Evolutionary conservation across 2,329 filamentous ascomycete species (phyloP), one percentile per base, ranked within the genome.

Genomic region (Pestalotiopsis fici): DNA sequence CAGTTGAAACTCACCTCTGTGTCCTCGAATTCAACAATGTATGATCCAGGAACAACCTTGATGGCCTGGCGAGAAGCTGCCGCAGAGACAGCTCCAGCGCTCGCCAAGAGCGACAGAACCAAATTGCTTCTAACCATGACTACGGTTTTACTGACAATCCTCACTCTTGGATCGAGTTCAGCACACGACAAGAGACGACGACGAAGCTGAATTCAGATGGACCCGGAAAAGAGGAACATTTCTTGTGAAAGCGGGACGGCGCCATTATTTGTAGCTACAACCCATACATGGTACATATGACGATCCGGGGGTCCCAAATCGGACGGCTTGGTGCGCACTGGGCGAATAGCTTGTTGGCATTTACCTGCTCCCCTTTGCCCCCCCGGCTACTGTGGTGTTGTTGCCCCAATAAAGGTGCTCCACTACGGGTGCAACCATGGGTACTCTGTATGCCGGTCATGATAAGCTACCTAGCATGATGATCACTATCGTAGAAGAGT

Each of bases 21-120:
- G 23, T 85, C 82, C 59, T 86, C 82, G 64, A 87, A 84, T 70
- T 88, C 85, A 67, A 88, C 80, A 69, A 88, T 84, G 75, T 83
- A 88, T 27, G 82, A 82, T 23, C 85, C 84, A 0, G 82, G 78
- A 13, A 87, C 21, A 5, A 66, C 35, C 25, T 57, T 57, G 28
- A 35, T 47, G 25, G 5, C 27, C 4, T 37, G 25, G 28, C 50
- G 63, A 39, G 27, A 31, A n/a, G 43, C n/a, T 11, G 63, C 63
- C 54, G 39, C 63, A 27, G 55, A 27, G 27, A 66, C n/a, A 21
- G 64, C 64, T 65, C 18, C 71, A 59, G 69, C 71, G 67, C 73
- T 71, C 65, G 71, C 72, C 39, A 76, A 71, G 65, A 77, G 71
- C 67, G 73, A 66, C 67, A 76, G 65, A 67, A 74, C 65, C 50